Percentiles rank a stretch among this genome's conserved stretches.
phyloP scores from a whole-genome alignment of 805 yeast species.

The Lachancea nothofagi region DNA sequence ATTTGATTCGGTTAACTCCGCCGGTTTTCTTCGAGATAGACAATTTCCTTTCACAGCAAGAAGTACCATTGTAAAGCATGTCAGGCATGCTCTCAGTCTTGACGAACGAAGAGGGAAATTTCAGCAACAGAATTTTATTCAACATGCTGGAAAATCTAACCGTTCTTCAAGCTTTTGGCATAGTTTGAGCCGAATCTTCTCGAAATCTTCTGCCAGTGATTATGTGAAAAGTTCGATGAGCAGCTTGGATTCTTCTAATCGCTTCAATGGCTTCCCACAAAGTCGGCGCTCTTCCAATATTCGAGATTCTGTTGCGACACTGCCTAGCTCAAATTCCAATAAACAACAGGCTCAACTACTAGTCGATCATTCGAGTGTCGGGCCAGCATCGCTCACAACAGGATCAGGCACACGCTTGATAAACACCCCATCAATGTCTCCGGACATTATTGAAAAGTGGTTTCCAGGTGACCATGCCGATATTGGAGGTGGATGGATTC shows the following conservation, averaged over 20 bases:
- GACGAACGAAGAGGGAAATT: constrained; percentile 64
- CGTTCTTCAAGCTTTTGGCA: constrained; percentile 16
- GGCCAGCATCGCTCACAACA: too few relatives aligned
- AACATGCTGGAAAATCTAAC: constrained; percentile 36
- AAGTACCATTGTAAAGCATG: constrained; percentile 47
- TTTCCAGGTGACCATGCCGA: constrained; percentile 69
- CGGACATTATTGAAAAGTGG: constrained; percentile 46
- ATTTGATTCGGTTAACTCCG: constrained; percentile 66
- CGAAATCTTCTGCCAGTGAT: not conserved
- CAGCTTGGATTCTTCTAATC: too few relatives aligned
- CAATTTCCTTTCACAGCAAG: constrained; percentile 54
- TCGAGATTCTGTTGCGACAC: too few relatives aligned
- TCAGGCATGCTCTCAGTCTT: constrained; percentile 61
- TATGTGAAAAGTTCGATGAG: constrained; percentile 2
- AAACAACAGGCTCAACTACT: too few relatives aligned
- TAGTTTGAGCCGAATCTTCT: not conserved
- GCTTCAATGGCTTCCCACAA: too few relatives aligned
- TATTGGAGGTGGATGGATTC: constrained; percentile 62
- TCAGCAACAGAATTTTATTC: constrained; percentile 49
- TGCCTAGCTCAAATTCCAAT: too few relatives aligned
- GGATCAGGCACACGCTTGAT: too few relatives aligned
- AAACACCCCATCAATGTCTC: constrained; percentile 12
- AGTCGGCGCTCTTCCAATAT: too few relatives aligned
- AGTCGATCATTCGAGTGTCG: too few relatives aligned
- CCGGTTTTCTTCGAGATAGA: constrained; percentile 53